These are phyloP conservation scores for Russula emetica DNA, from an alignment of 768 basidiomycete species.

Conservation along the genomic window DNA sequence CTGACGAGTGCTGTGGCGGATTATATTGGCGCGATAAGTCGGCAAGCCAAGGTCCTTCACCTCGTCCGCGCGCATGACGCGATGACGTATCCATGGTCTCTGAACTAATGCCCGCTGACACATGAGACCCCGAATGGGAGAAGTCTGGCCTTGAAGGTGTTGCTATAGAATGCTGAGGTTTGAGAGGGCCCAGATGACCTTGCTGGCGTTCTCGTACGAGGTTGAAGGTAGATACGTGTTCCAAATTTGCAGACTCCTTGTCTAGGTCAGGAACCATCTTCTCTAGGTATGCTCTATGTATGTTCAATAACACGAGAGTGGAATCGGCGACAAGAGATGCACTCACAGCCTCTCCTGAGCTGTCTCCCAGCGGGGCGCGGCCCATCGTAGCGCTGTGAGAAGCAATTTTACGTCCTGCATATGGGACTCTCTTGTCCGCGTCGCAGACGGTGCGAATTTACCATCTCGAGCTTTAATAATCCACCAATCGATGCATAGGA, in stretches of 20 bases:
- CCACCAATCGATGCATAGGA: constrained; percentile 26
- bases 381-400: constrained; percentile 24
- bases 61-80: constrained; percentile 4
- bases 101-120: neutral
- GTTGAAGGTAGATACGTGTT: neutral
- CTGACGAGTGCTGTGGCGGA: neutral
- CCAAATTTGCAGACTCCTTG: constrained; percentile 4
- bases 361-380: constrained; percentile 25
- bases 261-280: constrained; percentile 18
- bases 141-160: constrained; percentile 2
- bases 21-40: constrained; percentile 7
- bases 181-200: neutral
- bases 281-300: constrained; percentile 18
- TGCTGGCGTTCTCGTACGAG: neutral
- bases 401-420: constrained; percentile 22
- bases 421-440: constrained; percentile 12
- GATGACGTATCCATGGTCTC: neutral
- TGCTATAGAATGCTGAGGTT: constrained; percentile 1
- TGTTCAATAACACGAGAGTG: neutral
- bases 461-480: constrained; percentile 22
- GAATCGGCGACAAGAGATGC: neutral
- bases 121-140: neutral
- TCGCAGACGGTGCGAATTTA: constrained; percentile 1
- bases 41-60: constrained; percentile 1
- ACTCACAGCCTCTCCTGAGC: constrained; percentile 23